A percentile compares a stretch with the other conserved stretches of the same genome.
Conservation (phyloP, 192 early-diverging fungal genomes). For the Coemansia sp. region DNA sequence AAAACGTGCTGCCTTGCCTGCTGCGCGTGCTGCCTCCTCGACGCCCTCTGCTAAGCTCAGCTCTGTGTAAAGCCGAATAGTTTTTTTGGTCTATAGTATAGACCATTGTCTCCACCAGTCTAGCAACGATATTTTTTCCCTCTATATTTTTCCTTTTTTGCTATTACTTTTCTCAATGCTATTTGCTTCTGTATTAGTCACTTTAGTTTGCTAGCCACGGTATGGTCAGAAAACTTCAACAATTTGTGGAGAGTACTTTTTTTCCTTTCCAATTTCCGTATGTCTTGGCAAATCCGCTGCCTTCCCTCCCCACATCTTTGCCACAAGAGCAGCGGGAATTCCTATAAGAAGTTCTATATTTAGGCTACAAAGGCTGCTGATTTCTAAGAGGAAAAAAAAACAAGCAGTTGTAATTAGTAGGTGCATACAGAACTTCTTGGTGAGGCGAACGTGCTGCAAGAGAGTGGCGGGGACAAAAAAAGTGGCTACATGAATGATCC, state of each 20-base stretch:
- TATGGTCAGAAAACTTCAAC: background rate
- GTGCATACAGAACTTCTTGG: conserved; percentile 6
- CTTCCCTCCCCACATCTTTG: background rate
- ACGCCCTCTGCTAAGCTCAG: background rate
- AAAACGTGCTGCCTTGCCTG: background rate
- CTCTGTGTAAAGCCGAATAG: background rate
- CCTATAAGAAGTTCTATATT: background rate
- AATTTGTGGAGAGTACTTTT: background rate
- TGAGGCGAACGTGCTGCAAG: background rate
- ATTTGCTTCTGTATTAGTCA: background rate
- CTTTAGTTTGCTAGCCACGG: background rate
- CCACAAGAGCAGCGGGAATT: background rate
- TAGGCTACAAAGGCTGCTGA: background rate
- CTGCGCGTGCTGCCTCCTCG: background rate
- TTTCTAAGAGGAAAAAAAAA: background rate
- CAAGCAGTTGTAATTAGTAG: background rate
- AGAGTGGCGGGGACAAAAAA: background rate
- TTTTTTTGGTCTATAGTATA: background rate
- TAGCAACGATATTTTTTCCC: no score
- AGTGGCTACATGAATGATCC: conserved; percentile 27
- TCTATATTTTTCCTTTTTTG: conserved; percentile 4
- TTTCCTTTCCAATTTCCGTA: background rate
- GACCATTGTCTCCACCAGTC: no score
- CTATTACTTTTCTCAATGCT: background rate
- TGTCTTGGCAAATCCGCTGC: conserved; percentile 1